A percentile compares a stretch with the other conserved stretches of the same genome.
These are phyloP conservation scores for Sclerotinia spermophila DNA, from an alignment of 2,329 filamentous ascomycete species.

Conservation along the genomic window DNA sequence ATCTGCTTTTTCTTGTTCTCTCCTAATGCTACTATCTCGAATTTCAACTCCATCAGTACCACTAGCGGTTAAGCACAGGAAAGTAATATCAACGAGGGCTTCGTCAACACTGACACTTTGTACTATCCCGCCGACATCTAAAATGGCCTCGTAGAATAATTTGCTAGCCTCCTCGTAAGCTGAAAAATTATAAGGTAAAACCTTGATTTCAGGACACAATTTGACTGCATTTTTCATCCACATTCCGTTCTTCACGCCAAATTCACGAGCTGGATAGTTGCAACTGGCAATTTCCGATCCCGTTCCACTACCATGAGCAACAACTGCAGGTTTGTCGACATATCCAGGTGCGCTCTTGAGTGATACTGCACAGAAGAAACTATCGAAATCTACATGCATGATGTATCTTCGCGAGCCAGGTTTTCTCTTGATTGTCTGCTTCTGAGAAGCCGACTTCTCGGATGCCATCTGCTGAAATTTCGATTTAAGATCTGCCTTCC, in stretches of 20 bases:
- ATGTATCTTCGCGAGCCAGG: constrained; percentile 73
- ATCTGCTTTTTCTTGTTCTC: constrained; percentile 76
- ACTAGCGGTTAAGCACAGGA: constrained; percentile 60
- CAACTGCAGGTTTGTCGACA: constrained; percentile 74
- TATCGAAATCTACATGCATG: constrained; percentile 96
- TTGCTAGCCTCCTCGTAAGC: constrained; percentile 90
- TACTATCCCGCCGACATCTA: constrained; percentile 75
- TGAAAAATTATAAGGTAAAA: constrained; percentile 93
- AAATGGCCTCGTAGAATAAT: constrained; percentile 80
- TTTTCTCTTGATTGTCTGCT: constrained; percentile 46
- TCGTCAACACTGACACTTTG: constrained; percentile 98
- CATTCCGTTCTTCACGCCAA: constrained; percentile 95
- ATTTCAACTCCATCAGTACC: constrained; percentile 63
- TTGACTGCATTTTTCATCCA: constrained; percentile 94
- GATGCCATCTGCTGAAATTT: constrained; percentile 77
- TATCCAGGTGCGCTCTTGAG: constrained; percentile 72
- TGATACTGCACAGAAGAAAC: constrained; percentile 95
- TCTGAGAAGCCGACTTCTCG: constrained; percentile 57
- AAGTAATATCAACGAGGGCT: constrained; percentile 80
- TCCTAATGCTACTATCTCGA: constrained; percentile 65
- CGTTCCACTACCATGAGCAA: constrained; percentile 80
- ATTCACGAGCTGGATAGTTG: constrained; percentile 85
- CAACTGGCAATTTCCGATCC: constrained; percentile 97
- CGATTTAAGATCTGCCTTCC: constrained; percentile 93
- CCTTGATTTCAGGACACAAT: constrained; percentile 78